These are phyloP conservation scores for Chloroidium sp. DNA, from an alignment of 163 green algal species.

Conservation along the genomic window DNA sequence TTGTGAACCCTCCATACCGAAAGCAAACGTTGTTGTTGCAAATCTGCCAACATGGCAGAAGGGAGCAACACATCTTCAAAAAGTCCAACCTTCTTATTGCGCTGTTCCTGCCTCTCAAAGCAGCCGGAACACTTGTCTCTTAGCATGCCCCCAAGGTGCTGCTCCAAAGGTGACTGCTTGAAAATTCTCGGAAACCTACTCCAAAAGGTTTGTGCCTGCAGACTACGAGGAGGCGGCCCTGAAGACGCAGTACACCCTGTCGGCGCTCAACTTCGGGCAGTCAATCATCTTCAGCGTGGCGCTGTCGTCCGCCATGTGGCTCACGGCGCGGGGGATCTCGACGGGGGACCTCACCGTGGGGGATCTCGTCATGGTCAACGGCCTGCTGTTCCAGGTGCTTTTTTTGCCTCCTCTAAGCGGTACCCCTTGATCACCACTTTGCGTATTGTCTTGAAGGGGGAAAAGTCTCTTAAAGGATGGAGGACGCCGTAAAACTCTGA, in stretches of 20 bases:
- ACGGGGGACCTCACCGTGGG: constrained; percentile 78
- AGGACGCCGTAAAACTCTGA: too few species aligned
- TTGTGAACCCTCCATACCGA: too few species aligned
- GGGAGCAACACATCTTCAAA: too few species aligned
- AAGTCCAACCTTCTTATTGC: too few species aligned
- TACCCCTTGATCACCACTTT: too few species aligned
- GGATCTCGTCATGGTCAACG: constrained; percentile 98
- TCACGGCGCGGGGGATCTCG: constrained; percentile 54
- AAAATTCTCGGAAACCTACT: not conserved
- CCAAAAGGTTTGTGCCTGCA: constrained; percentile 2
- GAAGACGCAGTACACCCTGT: constrained; percentile 77
- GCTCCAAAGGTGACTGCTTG: not conserved
- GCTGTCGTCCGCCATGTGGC: constrained; percentile 71
- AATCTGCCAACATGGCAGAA: too few species aligned
- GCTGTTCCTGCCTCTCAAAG: not conserved
- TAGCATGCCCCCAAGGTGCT: not conserved
- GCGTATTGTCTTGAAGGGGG: too few species aligned
- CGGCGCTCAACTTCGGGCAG: constrained; percentile 91
- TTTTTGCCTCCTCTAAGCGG: not conserved
- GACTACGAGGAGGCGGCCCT: constrained; percentile 73
- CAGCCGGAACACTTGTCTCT: not conserved
- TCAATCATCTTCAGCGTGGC: constrained; percentile 80
- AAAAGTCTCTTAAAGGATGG: too few species aligned
- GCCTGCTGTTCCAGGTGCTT: constrained; percentile 90
- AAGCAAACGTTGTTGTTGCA: too few species aligned